phyloP scores from a whole-genome alignment of 73 alveolate genomes.

The Halteria grandinella region DNA sequence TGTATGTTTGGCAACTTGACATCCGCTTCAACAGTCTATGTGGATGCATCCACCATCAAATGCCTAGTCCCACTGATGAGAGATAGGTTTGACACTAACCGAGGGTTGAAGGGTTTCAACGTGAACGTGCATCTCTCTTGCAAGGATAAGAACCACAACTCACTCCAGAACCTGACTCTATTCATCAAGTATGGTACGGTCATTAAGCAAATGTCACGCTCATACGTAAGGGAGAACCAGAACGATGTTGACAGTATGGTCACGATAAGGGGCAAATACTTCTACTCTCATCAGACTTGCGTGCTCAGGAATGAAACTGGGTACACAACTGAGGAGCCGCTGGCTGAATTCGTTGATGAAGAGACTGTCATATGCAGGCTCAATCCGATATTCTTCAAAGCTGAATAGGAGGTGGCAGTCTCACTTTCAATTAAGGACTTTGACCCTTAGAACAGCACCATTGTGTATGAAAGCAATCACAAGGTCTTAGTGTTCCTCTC shows the following conservation, averaged over 20 bases:
- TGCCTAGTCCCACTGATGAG: slow-evolving; percentile 9
- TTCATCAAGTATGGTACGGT: slow-evolving; percentile 21
- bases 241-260: not conserved
- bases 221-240: slow-evolving; percentile 3
- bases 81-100: slow-evolving; percentile 1
- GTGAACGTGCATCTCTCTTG: slow-evolving; percentile 3
- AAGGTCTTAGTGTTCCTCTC: not conserved
- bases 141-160: not conserved
- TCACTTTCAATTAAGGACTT: slow-evolving; percentile 1
- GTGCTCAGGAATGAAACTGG: not conserved
- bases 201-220: slow-evolving; percentile 6
- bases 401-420: not conserved
- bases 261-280: not conserved
- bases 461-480: slow-evolving; percentile 10
- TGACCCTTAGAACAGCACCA: not conserved
- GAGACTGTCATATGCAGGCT: slow-evolving; percentile 16
- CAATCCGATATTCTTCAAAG: not conserved
- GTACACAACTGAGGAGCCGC: not conserved
- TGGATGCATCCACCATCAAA: not conserved
- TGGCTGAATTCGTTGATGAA: slow-evolving; percentile 2
- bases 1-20: not conserved
- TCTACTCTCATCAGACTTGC: slow-evolving; percentile 25
- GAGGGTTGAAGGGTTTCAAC: slow-evolving; percentile 14
- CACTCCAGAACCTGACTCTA: not conserved
- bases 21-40: not conserved